A percentile compares a stretch with the other conserved stretches of the same genome.
These are phyloP conservation scores for Rhodotorula toruloides DNA, from an alignment of 768 basidiomycete species.

Conservation along the genomic window DNA sequence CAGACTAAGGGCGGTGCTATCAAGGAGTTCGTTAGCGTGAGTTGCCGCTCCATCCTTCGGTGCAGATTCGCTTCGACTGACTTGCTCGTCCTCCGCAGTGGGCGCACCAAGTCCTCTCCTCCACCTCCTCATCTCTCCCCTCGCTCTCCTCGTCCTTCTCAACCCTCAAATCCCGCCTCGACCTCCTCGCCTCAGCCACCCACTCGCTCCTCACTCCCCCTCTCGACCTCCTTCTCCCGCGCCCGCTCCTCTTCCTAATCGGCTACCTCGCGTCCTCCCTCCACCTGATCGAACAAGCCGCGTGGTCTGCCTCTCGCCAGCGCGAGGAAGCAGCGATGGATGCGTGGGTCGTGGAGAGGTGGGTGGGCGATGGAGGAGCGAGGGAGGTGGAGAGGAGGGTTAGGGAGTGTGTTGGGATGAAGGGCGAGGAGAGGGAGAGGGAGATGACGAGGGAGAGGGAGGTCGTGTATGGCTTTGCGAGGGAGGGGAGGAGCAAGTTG, in stretches of 20 bases:
- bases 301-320: conserved; percentile 54
- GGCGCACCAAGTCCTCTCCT: neutral
- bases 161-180: conserved; percentile 24
- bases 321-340: conserved; percentile 50
- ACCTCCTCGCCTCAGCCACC: conserved; percentile 45
- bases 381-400: neutral
- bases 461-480: conserved; percentile 10
- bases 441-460: neutral
- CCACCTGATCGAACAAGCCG: conserved; percentile 64
- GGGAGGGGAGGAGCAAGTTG: neutral
- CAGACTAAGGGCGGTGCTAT: conserved; percentile 48
- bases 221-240: conserved; percentile 52
- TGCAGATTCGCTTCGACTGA: conserved; percentile 40
- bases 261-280: conserved; percentile 56
- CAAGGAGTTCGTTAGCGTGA: conserved; percentile 54
- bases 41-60: conserved; percentile 28
- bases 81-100: conserved; percentile 1
- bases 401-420: neutral
- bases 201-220: neutral
- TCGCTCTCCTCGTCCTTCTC: conserved; percentile 49
- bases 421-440: neutral
- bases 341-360: conserved; percentile 55
- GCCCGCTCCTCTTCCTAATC: conserved; percentile 59
- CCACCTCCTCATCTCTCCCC: neutral
- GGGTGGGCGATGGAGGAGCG: conserved; percentile 49